Evolutionary conservation across 306 rosid species (phyloP).

Genomic region (Quercus rubra): DNA sequence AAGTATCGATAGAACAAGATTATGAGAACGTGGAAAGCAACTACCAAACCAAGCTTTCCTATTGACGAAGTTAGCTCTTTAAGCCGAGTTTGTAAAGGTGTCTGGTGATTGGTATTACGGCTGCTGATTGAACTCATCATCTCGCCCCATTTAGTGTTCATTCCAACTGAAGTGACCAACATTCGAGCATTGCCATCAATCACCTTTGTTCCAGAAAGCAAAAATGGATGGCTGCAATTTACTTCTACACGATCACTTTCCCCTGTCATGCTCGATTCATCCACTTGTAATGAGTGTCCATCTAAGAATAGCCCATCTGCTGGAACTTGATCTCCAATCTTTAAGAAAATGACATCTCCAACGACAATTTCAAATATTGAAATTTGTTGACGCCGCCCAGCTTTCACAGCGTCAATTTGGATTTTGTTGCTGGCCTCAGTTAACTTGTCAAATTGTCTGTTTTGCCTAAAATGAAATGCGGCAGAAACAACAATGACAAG

Average conservation of each 20-base stretch:
- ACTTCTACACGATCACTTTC: conserved; percentile 27
- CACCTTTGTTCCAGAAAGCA: conserved; percentile 30
- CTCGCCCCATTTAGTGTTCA: conserved; percentile 29
- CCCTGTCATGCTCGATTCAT: conserved; percentile 25
- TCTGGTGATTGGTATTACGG: conserved; percentile 1
- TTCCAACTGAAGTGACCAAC: conserved; percentile 27
- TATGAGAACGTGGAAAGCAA: conserved; percentile 13
- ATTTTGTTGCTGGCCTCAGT: conserved; percentile 12
- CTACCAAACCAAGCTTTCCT: conserved; percentile 10
- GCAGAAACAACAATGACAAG: conserved; percentile 13
- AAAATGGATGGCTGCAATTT: conserved; percentile 9
- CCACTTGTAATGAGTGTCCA: conserved; percentile 15
- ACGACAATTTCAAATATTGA: conserved; percentile 21
- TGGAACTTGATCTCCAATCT: conserved; percentile 32
- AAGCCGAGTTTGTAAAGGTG: conserved; percentile 18
- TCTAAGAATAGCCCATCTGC: conserved; percentile 28
- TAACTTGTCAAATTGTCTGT: conserved; percentile 11
- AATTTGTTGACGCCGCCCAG: conserved; percentile 10
- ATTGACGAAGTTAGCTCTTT: conserved; percentile 13
- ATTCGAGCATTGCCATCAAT: conserved; percentile 21
- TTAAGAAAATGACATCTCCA: conserved; percentile 30
- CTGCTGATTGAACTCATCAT: conserved; percentile 18
- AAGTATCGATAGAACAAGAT: conserved; percentile 7
- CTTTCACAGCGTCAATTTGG: conserved; percentile 22
- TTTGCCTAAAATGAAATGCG: conserved; percentile 8